Conservation (phyloP, 345 rosid species). For the Cardamine resedifolia region DNA sequence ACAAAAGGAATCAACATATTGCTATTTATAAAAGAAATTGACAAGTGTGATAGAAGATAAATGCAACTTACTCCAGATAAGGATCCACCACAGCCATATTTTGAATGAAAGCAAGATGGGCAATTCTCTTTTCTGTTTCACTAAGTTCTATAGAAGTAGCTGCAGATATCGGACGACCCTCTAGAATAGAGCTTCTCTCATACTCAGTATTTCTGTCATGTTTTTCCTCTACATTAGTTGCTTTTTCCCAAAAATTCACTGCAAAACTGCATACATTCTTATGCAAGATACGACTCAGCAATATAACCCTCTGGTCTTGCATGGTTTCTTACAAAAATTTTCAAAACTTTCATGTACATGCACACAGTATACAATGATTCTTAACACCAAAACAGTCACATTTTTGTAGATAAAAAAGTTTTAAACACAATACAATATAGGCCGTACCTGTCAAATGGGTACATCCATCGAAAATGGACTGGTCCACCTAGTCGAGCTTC, state of each 20-base stretch:
- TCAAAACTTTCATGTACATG: background rate
- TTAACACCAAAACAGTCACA: background rate
- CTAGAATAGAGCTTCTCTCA: background rate
- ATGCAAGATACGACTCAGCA: background rate
- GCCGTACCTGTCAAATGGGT: background rate
- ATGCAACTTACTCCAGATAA: constrained; percentile 18
- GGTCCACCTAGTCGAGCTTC: background rate
- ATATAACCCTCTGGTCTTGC: background rate
- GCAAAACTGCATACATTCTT: background rate
- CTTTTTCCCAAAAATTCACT: background rate
- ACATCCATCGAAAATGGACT: constrained; percentile 4
- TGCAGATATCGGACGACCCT: background rate
- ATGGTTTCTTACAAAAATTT: background rate
- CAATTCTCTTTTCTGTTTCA: background rate
- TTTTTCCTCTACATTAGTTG: no score
- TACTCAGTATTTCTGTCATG: background rate
- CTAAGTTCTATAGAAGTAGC: background rate
- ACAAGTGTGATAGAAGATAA: no score
- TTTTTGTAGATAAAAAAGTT: background rate
- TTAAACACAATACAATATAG: background rate
- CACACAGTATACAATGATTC: no score
- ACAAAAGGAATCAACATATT: background rate
- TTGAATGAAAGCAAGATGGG: constrained; percentile 2
- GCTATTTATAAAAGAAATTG: no score
- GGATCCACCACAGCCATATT: background rate